Base-by-base conservation (phyloP, 768 basidiomycete species). In the Gautieria morchelliformis region DNA sequence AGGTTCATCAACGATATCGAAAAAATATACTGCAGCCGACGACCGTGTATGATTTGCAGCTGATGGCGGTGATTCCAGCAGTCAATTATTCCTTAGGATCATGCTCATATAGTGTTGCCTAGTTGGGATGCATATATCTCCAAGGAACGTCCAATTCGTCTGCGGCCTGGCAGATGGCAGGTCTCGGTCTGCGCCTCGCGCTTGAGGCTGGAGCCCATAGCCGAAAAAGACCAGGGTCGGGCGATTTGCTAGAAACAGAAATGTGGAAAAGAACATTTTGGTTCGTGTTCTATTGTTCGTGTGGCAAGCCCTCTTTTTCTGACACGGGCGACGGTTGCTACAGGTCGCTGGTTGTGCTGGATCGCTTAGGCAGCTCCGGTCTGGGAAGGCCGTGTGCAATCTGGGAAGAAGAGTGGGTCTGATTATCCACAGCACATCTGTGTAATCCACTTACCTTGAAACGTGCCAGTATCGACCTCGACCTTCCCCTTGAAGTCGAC, bases 231-330 rank as follows among this genome's bases (percentile, higher is more conserved):
- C 86, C 87, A 57, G 70, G 71, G 3, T 63, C 65, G 6, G 69
- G 68, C 60, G 72, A 77, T 7, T 75, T 71, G 63, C 61, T 77
- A 53, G 82, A 87, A 44, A 78, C 81, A 39, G 87, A 91, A 61
- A 72, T 87, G 15, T 89, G 85, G 80, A 89, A 87, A 66, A 80
- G 90, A 27, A 83, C 82, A 0, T 89, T 90, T 65, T 89, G 86
- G 87, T 78, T 75, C 14, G 42, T 45, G 17, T 4, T 45, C 8
- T 4, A 10, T 37, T 37, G 9, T 9, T 14, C 2, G 35, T 37
- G 3, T 37, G 35, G 10, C 14, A 9, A 9, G 35, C 32, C 11
- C 11, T 9, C 17, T 52, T 15, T 9, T 52, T 27, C 42, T 44
- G 42, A 44, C 42, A 19, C n/a, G 22, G 48, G 48, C 32, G 14